Evolutionary conservation across 345 rosid species (phyloP).

Genomic region (Eucalyptus virginea): DNA sequence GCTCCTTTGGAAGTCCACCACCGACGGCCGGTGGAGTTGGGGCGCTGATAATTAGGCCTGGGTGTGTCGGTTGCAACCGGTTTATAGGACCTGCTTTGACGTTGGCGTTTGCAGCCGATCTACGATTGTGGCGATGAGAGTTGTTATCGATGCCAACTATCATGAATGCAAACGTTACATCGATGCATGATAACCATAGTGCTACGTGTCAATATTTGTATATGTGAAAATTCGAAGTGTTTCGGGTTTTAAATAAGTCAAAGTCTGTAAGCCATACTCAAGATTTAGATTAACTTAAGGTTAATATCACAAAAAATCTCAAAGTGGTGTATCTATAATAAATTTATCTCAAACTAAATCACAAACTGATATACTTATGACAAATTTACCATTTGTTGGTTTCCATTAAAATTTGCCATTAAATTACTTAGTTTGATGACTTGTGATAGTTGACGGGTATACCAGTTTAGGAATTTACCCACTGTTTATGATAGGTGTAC

Average conservation of each 20-base stretch:
- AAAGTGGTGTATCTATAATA: too few relatives aligned
- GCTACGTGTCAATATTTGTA: background rate
- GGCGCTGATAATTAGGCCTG: background rate
- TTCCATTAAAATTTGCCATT: too few relatives aligned
- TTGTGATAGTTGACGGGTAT: background rate
- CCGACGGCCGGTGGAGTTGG: background rate
- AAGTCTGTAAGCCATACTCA: background rate
- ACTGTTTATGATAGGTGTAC: too few relatives aligned
- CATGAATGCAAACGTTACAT: background rate
- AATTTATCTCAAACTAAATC: too few relatives aligned
- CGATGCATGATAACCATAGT: background rate
- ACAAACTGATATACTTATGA: accelerated
- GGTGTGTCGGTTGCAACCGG: background rate
- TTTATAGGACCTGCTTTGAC: background rate
- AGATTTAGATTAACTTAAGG: background rate
- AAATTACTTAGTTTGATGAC: too few relatives aligned
- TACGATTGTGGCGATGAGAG: background rate
- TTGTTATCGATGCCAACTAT: background rate
- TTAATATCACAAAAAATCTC: too few relatives aligned
- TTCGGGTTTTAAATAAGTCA: background rate
- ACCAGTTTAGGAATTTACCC: too few relatives aligned
- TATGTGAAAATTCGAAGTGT: background rate
- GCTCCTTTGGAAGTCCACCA: background rate
- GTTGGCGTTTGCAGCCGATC: background rate
- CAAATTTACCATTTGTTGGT: too few relatives aligned